Base-by-base conservation (phyloP, 2,329 filamentous ascomycete species). In the Talaromyces sp. region DNA sequence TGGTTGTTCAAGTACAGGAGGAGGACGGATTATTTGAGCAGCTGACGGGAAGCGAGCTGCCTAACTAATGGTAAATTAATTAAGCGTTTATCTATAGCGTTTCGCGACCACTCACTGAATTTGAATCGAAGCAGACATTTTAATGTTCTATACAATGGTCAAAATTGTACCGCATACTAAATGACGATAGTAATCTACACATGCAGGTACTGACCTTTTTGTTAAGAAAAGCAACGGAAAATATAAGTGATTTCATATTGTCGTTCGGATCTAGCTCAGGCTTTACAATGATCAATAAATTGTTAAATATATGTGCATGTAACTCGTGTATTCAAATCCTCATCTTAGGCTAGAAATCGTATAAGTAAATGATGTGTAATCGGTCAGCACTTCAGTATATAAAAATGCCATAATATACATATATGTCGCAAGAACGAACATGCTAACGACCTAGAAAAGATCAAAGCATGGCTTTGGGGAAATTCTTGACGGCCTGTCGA, bases 401-500 rank as follows among this genome's bases (percentile, higher is more conserved):
- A 13, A 14, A 56, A 56, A 19, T 14, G 27, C n/a, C 16, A 27
- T 52, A 56, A 22, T 56, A 37, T 56, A 37, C 52, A 56, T 39
- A 27, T 5, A 6, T 31, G 27, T 31, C 27, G 22, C 22, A 22
- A 22, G 22, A 27, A 13, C 9, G 5, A 48, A 24, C 9, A 45
- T 19, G 14, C 22, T 3, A 47, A 50, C 47, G 24, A 50, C 27
- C 16, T 16, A 6, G 13, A 50, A 16, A 50, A 64, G 22, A 70
- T 67, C 87, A 95, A 76, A 96, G 75, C 84, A 91, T 92, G 31
- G 90, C 87, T 81, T 94, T 94, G 35, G 92, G 92, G 82, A 96
- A 93, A 69, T 87, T 85, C 77, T 89, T 91, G 83, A 95, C 88
- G 24, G 92, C 92, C 79, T 96, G 92, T 68, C 91, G 83, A 1